Evolutionary conservation across 345 rosid species (phyloP).

Genomic region (Bruguiera parviflora): DNA sequence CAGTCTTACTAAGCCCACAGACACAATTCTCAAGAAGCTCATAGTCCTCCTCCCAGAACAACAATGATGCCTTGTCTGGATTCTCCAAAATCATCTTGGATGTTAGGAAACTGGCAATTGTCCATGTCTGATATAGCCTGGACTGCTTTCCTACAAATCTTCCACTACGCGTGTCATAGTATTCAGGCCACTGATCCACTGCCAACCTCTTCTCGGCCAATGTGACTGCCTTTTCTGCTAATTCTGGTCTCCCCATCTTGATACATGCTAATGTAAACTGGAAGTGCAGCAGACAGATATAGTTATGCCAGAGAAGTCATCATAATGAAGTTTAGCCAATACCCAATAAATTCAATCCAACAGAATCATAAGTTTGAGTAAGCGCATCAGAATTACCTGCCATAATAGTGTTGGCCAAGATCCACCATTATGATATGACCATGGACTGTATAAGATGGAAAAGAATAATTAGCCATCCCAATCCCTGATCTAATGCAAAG

Average conservation of each 20-base stretch:
- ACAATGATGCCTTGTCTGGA: conserved; percentile 72
- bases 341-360: neutral
- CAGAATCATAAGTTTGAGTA: neutral
- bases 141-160: conserved; percentile 84
- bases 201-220: conserved; percentile 69
- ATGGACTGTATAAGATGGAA: conserved; percentile 51
- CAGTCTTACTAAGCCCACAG: conserved; percentile 54
- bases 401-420: conserved; percentile 98
- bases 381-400: conserved; percentile 50
- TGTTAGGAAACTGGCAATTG: conserved; percentile 73
- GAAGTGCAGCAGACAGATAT: neutral
- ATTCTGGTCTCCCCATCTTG: conserved; percentile 73
- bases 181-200: conserved; percentile 81
- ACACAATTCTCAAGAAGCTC: conserved; percentile 83
- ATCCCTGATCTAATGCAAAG: neutral
- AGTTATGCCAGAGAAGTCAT: too few species aligned
- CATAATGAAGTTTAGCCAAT: neutral
- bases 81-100: conserved; percentile 85
- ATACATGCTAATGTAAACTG: conserved; percentile 92
- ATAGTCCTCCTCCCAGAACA: conserved; percentile 89
- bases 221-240: conserved; percentile 68
- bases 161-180: conserved; percentile 74
- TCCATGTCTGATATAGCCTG: conserved; percentile 77
- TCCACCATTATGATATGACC: conserved; percentile 96
- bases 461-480: neutral